Percentiles rank a stretch among this genome's conserved stretches.
phyloP scores from a whole-genome alignment of 257 asterid species.

The Ilex aquifolium region DNA sequence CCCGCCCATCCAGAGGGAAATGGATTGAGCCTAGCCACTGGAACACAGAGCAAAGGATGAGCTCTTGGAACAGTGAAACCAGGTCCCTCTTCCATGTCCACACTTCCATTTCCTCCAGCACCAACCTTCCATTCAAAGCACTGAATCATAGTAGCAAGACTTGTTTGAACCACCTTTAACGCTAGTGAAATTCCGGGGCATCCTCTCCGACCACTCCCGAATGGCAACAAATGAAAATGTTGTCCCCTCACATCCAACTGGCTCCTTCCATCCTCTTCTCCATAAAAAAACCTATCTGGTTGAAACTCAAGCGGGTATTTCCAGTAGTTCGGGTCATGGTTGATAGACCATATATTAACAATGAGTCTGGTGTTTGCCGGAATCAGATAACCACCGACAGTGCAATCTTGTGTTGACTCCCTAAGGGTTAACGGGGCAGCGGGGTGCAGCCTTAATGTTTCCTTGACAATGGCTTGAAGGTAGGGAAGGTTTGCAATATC shows the following conservation, averaged over 20 bases:
- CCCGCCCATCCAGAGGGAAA: background rate
- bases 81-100: slow-evolving; percentile 48
- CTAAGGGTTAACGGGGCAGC: slow-evolving; percentile 55
- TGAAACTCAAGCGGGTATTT: slow-evolving; percentile 49
- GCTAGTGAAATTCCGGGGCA: slow-evolving; percentile 80
- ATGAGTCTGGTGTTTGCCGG: slow-evolving; percentile 49
- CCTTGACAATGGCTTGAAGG: slow-evolving; percentile 65
- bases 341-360: slow-evolving; percentile 67
- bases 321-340: slow-evolving; percentile 60
- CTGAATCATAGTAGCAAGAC: slow-evolving; percentile 62
- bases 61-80: slow-evolving; percentile 60
- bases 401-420: slow-evolving; percentile 47
- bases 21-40: slow-evolving; percentile 33
- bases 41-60: slow-evolving; percentile 47
- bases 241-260: slow-evolving; percentile 74
- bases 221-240: slow-evolving; percentile 57
- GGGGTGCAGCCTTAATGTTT: slow-evolving; percentile 74
- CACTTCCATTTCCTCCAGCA: slow-evolving; percentile 10
- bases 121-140: slow-evolving; percentile 57
- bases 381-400: slow-evolving; percentile 37
- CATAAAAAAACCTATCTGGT: slow-evolving; percentile 54
- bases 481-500: slow-evolving; percentile 55
- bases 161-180: slow-evolving; percentile 52
- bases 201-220: slow-evolving; percentile 68
- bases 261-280: slow-evolving; percentile 20